Evolutionary conservation across 768 basidiomycete genomes (phyloP).

Genomic region (Suillus ampliporus): DNA sequence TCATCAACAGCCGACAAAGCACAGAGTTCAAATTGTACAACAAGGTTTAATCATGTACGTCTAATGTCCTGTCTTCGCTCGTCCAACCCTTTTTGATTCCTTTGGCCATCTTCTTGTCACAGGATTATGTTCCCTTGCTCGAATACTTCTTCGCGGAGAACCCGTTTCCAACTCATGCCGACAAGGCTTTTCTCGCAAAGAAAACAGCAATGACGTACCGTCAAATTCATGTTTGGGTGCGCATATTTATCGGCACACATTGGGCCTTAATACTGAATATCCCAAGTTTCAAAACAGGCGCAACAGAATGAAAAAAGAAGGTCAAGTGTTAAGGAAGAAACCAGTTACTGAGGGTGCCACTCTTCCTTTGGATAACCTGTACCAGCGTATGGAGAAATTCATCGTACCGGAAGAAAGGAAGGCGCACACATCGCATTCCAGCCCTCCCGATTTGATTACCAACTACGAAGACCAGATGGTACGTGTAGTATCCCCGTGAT

Average conservation of each 20-base stretch:
- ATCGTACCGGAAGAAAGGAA: slow-evolving; percentile 25
- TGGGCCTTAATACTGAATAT: background rate
- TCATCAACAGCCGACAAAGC: background rate
- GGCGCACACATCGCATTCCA: background rate
- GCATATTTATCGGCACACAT: slow-evolving; percentile 11
- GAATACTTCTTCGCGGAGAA: slow-evolving; percentile 55
- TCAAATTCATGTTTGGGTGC: slow-evolving; percentile 64
- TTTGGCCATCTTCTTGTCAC: background rate
- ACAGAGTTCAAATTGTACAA: rapidly evolving
- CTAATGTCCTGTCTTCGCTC: rapidly evolving
- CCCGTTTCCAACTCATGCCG: slow-evolving; percentile 49
- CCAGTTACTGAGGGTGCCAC: slow-evolving; percentile 24
- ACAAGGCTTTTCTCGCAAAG: slow-evolving; percentile 46
- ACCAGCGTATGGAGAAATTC: slow-evolving; percentile 32
- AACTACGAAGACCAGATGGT: slow-evolving; percentile 16
- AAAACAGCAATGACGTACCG: slow-evolving; percentile 48
- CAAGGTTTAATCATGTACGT: slow-evolving; percentile 1
- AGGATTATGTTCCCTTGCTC: slow-evolving; percentile 54
- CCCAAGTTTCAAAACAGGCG: slow-evolving; percentile 61
- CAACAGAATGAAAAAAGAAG: slow-evolving; percentile 25
- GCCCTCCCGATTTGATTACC: slow-evolving; percentile 19
- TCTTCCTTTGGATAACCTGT: slow-evolving; percentile 30
- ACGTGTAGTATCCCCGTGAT: background rate
- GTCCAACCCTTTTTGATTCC: background rate
- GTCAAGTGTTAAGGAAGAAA: slow-evolving; percentile 38